Conservation (phyloP, 2,329 filamentous ascomycete species). For the Colletotrichum australisinense region DNA sequence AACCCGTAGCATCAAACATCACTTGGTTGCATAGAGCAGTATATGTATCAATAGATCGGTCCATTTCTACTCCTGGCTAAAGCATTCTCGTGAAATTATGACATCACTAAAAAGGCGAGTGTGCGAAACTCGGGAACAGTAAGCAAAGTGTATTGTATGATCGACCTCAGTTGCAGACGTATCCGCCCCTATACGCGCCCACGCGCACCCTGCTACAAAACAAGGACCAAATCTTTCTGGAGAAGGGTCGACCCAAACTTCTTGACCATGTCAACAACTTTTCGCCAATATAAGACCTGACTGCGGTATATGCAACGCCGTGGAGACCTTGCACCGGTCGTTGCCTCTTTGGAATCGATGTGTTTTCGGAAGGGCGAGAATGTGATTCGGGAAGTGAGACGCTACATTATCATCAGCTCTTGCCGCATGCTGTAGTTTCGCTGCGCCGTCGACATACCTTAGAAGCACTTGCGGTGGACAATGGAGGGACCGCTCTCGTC, state of each 20-base stretch:
- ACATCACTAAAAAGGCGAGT: slow-evolving; percentile 5
- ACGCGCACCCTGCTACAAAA: slow-evolving; percentile 63
- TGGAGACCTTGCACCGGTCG: slow-evolving; percentile 55
- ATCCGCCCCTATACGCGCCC: slow-evolving; percentile 59
- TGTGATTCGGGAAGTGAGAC: slow-evolving; percentile 34
- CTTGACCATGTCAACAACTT: slow-evolving; percentile 67
- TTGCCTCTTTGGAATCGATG: slow-evolving; percentile 58
- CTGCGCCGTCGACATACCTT: slow-evolving; percentile 67
- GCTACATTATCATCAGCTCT: slow-evolving; percentile 5
- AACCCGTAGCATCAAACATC: background rate
- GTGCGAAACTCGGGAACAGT: slow-evolving; percentile 22
- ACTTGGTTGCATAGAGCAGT: background rate
- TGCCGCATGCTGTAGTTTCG: background rate
- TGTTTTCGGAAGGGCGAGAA: slow-evolving; percentile 48
- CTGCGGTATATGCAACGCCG: slow-evolving; percentile 60
- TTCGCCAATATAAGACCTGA: slow-evolving; percentile 68
- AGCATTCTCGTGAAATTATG: slow-evolving; percentile 3
- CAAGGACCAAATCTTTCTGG: slow-evolving; percentile 60
- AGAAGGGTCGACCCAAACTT: slow-evolving; percentile 62
- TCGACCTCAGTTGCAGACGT: slow-evolving; percentile 66
- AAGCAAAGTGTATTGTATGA: slow-evolving; percentile 66
- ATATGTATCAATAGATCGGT: background rate
- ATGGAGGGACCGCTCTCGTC: slow-evolving; percentile 99
- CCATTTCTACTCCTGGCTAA: slow-evolving; percentile 38
- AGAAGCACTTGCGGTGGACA: slow-evolving; percentile 99